Conservation (phyloP, 306 rosid genomes). For the Astragalus glycyphyllos region DNA sequence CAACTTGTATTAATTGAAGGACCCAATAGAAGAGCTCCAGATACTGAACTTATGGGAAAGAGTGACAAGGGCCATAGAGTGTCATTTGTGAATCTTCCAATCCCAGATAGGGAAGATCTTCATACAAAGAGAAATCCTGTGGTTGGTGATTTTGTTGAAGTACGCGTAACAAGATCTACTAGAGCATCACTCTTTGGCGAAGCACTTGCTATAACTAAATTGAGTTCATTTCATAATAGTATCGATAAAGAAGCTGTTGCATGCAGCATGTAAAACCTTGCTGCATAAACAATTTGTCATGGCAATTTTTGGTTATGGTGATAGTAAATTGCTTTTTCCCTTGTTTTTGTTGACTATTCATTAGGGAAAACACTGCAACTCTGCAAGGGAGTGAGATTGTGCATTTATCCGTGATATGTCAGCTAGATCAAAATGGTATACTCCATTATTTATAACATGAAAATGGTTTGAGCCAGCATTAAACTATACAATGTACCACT, state of each 20-base stretch:
- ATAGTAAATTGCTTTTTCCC: slow-evolving; percentile 16
- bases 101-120: slow-evolving; percentile 63
- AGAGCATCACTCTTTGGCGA: slow-evolving; percentile 88
- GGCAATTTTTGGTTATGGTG: slow-evolving; percentile 23
- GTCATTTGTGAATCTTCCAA: slow-evolving; percentile 57
- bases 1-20: slow-evolving; percentile 97
- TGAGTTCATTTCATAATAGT: slow-evolving; percentile 67
- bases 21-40: slow-evolving; percentile 89
- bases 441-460: slow-evolving; percentile 28
- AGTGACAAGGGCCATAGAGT: slow-evolving; percentile 95
- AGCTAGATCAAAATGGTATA: slow-evolving; percentile 36
- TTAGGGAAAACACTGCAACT: slow-evolving; percentile 2
- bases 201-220: slow-evolving; percentile 74
- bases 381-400: slow-evolving; percentile 31
- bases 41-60: slow-evolving; percentile 89
- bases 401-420: slow-evolving; percentile 1
- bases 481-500: slow-evolving; percentile 14
- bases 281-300: slow-evolving; percentile 30
- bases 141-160: slow-evolving; percentile 95
- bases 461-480: slow-evolving; percentile 36
- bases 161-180: slow-evolving; percentile 72
- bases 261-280: slow-evolving; percentile 51
- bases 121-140: slow-evolving; percentile 60
- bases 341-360: background rate
- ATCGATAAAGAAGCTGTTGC: slow-evolving; percentile 61